Evolutionary conservation across 2,329 filamentous ascomycete genomes (phyloP).

Genomic region (Botrytis elliptica): DNA sequence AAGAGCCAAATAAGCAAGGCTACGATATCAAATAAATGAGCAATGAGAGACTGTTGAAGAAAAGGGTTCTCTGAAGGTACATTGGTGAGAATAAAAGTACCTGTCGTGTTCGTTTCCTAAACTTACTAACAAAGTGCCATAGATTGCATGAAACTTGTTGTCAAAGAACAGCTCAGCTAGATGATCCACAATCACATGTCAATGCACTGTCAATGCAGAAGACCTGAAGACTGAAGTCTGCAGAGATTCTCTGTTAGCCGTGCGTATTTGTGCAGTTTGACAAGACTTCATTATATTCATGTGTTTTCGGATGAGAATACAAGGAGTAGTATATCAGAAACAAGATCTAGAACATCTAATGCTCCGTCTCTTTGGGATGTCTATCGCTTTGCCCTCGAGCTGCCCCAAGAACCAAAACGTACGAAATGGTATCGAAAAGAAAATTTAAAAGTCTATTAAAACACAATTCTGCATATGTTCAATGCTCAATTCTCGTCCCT

Average conservation of each 20-base stretch:
- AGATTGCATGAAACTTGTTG: conserved; percentile 14
- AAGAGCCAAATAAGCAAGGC: not conserved
- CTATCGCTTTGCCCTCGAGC: not conserved
- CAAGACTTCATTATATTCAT: not conserved
- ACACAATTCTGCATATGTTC: not conserved
- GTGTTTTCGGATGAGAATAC: not conserved
- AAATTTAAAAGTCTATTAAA: conserved; percentile 13
- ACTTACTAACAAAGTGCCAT: not conserved
- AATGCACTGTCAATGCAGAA: not conserved
- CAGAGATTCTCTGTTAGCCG: not conserved
- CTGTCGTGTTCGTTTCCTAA: not conserved
- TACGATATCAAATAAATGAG: not conserved
- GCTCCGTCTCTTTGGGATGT: not conserved
- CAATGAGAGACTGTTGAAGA: not conserved
- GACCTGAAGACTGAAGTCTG: not conserved
- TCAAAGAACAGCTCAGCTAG: conserved; percentile 12
- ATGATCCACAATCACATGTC: conserved; percentile 21
- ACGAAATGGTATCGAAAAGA: not conserved
- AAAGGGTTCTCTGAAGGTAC: not conserved
- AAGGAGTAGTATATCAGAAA: not conserved
- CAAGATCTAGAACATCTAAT: not conserved
- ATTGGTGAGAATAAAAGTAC: conserved; percentile 4
- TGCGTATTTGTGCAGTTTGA: not conserved
- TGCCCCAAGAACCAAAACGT: not conserved
- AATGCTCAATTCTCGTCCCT: not conserved